Evolutionary conservation across 176 grass and related monocot species (phyloP), one percentile per base, ranked within the genome.

Genomic region (Triticum timopheevii): DNA sequence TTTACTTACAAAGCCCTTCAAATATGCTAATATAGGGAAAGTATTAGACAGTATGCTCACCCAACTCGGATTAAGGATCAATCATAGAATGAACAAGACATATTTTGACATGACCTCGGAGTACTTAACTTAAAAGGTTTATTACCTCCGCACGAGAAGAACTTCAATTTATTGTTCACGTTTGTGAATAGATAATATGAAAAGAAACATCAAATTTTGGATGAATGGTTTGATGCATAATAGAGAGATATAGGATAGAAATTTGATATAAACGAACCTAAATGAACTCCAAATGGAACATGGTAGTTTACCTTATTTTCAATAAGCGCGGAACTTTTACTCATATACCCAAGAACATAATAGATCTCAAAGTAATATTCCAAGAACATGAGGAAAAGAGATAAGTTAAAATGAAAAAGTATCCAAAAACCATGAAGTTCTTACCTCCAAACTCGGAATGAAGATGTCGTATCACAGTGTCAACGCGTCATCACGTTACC

Each of bases 361-460:
- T 4, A 35, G 3, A 84, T 63, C n/a, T 22, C 16, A 11, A 12
- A 54, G 58, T 13, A 47, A 12, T 27, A 78, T 1, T 13, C 3
- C 0, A 69, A 3, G 13, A 76, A 15, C 7, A 56, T 4, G 8
- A 44, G 68, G 40, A 15, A 22, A n/a, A 49, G 50, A 19, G 5
- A 52, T 59, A 12, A 78, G 27, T 2, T 2, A 69, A 77, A 15
- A 16, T 8, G 22, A 20, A 83, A 6, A 59, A 73, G 13, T 20
- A 17, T 39, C 24, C 8, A 35, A 49, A 73, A 42, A 73, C 15
- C 67, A 44, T 73, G 31, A 28, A 20, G 40, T 71, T 78, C 31
- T 33, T 86, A 83, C 84, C 84, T 90, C 61, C 4, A 44, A 67
- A 68, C 34, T 85, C 13, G 4, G 45, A 89, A 76, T 44, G 7